Conservation (phyloP, 805 yeast genomes). For the Cephaloascus albidus region DNA sequence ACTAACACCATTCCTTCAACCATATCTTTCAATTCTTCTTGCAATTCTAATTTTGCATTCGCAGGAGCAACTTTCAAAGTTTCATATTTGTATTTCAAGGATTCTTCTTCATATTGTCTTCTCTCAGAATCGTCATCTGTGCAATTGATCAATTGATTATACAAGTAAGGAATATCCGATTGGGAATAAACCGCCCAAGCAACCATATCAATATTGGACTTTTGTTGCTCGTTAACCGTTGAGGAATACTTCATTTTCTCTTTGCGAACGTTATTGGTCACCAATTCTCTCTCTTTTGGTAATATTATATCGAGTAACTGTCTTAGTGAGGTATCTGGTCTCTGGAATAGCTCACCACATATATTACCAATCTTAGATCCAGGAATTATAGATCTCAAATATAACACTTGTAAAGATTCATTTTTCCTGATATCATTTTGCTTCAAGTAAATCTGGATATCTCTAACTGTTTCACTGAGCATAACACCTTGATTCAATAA, state of each 20-base stretch:
- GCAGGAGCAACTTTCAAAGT: constrained; percentile 44
- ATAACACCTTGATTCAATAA: constrained; percentile 33
- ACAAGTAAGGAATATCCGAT: constrained; percentile 45
- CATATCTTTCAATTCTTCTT: constrained; percentile 39
- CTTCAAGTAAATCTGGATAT: constrained; percentile 35
- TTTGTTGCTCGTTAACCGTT: constrained; percentile 28
- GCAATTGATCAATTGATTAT: constrained; percentile 45
- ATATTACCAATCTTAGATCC: constrained; percentile 44
- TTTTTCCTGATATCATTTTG: constrained; percentile 17
- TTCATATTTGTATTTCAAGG: constrained; percentile 47
- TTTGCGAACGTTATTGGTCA: constrained; percentile 31
- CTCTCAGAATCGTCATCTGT: constrained; percentile 47
- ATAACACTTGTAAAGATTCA: constrained; percentile 31
- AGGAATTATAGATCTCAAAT: constrained; percentile 44
- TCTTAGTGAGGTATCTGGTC: constrained; percentile 33
- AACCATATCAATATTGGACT: constrained; percentile 22
- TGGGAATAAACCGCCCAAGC: constrained; percentile 38
- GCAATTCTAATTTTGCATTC: constrained; percentile 24
- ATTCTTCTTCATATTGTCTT: constrained; percentile 42
- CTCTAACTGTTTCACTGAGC: constrained; percentile 37
- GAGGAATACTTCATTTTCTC: constrained; percentile 42
- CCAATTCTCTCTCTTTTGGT: constrained; percentile 27
- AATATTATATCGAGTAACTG: constrained; percentile 32
- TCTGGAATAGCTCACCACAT: constrained; percentile 36
- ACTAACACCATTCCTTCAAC: constrained; percentile 69